Evolutionary conservation across 768 basidiomycete species (phyloP), one percentile per base, ranked within the genome.

Genomic region (Albatrellus ellisii): DNA sequence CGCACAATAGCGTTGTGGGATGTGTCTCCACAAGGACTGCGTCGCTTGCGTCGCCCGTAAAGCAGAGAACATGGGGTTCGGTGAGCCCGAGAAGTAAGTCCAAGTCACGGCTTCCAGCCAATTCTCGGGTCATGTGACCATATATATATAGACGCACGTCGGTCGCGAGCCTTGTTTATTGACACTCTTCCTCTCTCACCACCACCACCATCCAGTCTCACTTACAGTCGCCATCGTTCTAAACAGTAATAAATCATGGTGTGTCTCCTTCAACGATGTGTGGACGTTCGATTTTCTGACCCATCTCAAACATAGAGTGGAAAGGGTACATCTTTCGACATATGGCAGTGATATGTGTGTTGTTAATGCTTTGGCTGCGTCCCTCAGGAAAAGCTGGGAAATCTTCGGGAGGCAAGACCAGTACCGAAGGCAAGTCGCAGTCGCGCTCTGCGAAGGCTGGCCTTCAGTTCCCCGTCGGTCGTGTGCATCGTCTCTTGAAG

Each of bases 401-500:
- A 51, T 57, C 56, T 20, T 56, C 47, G 14, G 47, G 58, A 42
- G 52, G 52, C 45, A 68, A 70, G 28, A 45, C 60, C 24, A 69
- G 69, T 38, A 62, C 56, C 36, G 66, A 67, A 6, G 46, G 52
- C 58, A 82, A 75, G 58, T 65, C 72, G 7, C 71, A 72, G 47
- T 81, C 80, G 3, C 82, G 82, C 44, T 84, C 82, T 9, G 72
- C 78, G 31, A 77, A 73, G 56, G 81, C 82, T 35, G 82, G 82
- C 45, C 77, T 85, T 39, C 82, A 85, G 60, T 84, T 84, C 64
- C 90, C 89, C 35, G 89, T 94, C 56, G 87, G 88, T 67, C 85
- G 90, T 78, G 80, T 91, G 53, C 86, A 89, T 61, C 82, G 87
- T 72, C 72, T 83, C 48, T 61, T 91, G 56, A 86, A 89, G 70